Percentiles rank a stretch among this genome's conserved stretches.
phyloP scores from a whole-genome alignment of 2,329 filamentous ascomycete genomes.

The Paraconiothyrium sp. region DNA sequence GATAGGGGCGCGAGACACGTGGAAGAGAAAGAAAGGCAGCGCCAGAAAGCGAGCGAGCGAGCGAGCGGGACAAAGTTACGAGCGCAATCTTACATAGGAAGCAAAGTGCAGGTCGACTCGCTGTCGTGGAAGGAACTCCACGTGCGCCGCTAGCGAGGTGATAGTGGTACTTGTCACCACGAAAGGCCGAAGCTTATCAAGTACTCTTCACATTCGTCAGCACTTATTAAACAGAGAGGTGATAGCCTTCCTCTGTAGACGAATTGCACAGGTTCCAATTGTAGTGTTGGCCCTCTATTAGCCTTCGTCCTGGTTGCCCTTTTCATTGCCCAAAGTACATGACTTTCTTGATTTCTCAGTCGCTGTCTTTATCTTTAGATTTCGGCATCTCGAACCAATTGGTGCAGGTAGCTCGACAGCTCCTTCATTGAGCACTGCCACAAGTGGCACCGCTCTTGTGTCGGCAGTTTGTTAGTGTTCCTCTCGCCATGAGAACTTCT shows the following conservation, averaged over 20 bases:
- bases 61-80: constrained; percentile 19
- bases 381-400: too few relatives aligned
- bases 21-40: constrained; percentile 9
- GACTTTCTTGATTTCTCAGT: too few relatives aligned
- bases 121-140: constrained; percentile 10
- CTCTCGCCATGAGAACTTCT: too few relatives aligned
- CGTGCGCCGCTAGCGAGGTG: not conserved
- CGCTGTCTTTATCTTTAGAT: too few relatives aligned
- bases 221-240: not conserved
- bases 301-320: too few relatives aligned
- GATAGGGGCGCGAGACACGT: not conserved
- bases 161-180: not conserved
- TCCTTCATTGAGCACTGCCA: too few relatives aligned
- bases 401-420: too few relatives aligned
- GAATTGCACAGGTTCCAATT: not conserved
- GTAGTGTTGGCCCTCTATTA: not conserved
- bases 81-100: constrained; percentile 3
- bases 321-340: too few relatives aligned
- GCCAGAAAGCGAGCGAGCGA: constrained; percentile 12
- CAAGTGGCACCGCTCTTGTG: too few relatives aligned
- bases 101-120: not conserved
- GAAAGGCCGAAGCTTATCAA: not conserved
- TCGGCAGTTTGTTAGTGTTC: too few relatives aligned
- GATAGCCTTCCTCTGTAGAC: not conserved
- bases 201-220: not conserved